Conservation (phyloP, 2,329 filamentous ascomycete species). For the Claviceps purpurea region DNA sequence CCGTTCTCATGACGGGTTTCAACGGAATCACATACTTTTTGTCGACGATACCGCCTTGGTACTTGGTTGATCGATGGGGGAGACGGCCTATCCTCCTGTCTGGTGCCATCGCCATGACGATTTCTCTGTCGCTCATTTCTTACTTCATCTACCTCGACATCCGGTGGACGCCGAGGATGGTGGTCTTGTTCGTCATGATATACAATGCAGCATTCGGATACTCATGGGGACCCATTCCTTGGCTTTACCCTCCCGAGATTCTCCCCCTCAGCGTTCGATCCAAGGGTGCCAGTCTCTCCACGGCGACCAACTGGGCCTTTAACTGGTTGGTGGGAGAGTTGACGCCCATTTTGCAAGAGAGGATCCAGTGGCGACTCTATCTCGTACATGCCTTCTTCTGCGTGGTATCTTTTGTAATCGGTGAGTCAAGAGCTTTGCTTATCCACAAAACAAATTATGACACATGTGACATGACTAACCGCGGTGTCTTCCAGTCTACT, state of each 20-base stretch:
- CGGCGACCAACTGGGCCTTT: constrained; percentile 94
- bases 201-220: constrained; percentile 97
- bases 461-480: not conserved
- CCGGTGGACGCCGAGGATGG: constrained; percentile 61
- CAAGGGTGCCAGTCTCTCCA: constrained; percentile 92
- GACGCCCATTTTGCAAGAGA: constrained; percentile 84
- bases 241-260: constrained; percentile 98
- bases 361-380: constrained; percentile 88
- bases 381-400: constrained; percentile 96
- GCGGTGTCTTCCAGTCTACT: constrained; percentile 56
- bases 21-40: constrained; percentile 82
- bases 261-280: constrained; percentile 90
- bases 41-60: constrained; percentile 93
- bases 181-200: constrained; percentile 92
- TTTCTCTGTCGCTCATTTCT: constrained; percentile 78
- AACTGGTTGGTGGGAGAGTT: constrained; percentile 96
- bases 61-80: constrained; percentile 85
- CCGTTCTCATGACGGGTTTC: constrained; percentile 93
- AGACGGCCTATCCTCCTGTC: constrained; percentile 79
- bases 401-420: constrained; percentile 85
- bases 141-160: constrained; percentile 92
- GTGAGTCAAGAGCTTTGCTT: constrained; percentile 39
- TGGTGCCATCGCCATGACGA: constrained; percentile 77
- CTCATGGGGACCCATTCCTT: constrained; percentile 91
- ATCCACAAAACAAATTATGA: not conserved